Conservation (phyloP, 176 grass and related monocot genomes). For the Panicum miliaceum region DNA sequence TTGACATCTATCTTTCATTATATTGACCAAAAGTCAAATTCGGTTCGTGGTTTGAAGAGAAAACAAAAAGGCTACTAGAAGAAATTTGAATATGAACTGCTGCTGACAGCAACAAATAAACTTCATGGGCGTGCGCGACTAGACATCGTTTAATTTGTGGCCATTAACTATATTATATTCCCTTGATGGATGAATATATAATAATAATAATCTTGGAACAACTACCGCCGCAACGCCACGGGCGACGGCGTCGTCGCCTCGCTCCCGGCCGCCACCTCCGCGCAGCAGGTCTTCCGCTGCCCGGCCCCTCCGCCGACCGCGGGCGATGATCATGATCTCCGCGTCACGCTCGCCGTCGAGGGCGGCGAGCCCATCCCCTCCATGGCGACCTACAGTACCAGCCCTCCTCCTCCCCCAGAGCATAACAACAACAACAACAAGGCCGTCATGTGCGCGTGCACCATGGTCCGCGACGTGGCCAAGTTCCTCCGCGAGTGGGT, state of each 20-base stretch:
- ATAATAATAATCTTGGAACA: too few species aligned
- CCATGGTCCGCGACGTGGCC: constrained; percentile 61
- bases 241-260: not conserved
- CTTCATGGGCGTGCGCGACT: too few species aligned
- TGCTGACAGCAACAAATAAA: too few species aligned
- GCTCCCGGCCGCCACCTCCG: constrained; percentile 50
- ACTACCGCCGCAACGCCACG: not conserved
- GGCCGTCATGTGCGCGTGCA: constrained; percentile 56
- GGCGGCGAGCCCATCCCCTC: constrained; percentile 51
- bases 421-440: not conserved
- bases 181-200: too few species aligned
- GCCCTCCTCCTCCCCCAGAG: constrained; percentile 1
- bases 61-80: too few species aligned
- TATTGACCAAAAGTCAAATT: too few species aligned
- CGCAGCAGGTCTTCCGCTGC: constrained; percentile 84
- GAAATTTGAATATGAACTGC: too few species aligned
- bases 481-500: constrained; percentile 85
- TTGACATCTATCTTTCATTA: too few species aligned
- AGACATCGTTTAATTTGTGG: too few species aligned
- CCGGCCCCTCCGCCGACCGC: constrained; percentile 20
- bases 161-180: too few species aligned
- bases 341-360: constrained; percentile 33
- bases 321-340: not conserved
- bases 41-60: too few species aligned
- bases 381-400: constrained; percentile 55